Base-by-base conservation (phyloP, 2,329 filamentous ascomycete genomes). In the Cladophialophora carrionii region DNA sequence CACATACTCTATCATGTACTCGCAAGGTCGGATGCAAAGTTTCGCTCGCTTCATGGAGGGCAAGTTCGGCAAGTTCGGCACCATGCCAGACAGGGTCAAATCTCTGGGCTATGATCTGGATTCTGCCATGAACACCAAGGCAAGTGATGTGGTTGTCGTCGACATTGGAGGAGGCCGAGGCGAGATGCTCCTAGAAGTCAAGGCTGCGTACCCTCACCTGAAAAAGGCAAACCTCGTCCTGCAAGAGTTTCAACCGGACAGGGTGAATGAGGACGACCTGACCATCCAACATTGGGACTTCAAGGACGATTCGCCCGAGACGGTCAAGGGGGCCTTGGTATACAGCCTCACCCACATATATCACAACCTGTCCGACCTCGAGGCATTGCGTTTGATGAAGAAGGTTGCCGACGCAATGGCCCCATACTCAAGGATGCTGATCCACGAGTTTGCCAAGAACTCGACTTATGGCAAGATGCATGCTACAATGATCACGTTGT, bases 11-110 rank as follows among this genome's bases (percentile, higher is more conserved):
- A 78, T 78, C 3, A 78, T 78, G 76, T 71, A 73, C 12, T 65
- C 62, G 1, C 72, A 76, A 61, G 74, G 73, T n/a, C 76, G 76
- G 4, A 77, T 78, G 73, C 72, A 73, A 24, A 78, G 76, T 57
- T 78, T 78, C 56, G 78, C 78, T 34, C 62, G 67, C n/a, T 78
- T 78, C 65, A 78, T 78, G 76, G 72, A 73, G 1, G 76, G 76
- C 57, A 78, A 78, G 57, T 78, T 78, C 37, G 68, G 73, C 31
- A 76, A 74, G 29, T 73, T 72, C n/a, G 70, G 71, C 5, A 76
- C 70, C 0, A 73, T 74, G 56, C 76, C 76, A 4, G 74, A 76
- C 1, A 73, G 75, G 1, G 66, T 74, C 51, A 67, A 71, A 5
- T 51, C 63, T 1, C 65, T 76, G 12, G 76, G 75, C 1, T 78